Evolutionary conservation across 805 yeast species (phyloP).

Genomic region (Zygotorulaspora sp.): DNA sequence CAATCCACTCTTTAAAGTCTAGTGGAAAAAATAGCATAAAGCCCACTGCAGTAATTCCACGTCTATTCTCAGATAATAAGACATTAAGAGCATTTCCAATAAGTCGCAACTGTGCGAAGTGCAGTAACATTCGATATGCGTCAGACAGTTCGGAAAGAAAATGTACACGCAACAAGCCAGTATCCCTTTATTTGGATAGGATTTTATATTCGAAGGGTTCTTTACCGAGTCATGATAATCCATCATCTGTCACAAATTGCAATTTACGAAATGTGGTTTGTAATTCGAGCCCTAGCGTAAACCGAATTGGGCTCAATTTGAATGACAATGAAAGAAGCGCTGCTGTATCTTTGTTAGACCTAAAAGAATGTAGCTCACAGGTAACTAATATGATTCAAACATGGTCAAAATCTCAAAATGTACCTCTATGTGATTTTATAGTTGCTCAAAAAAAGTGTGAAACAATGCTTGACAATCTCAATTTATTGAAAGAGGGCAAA

Average conservation of each 20-base stretch:
- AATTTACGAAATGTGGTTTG: too few species aligned
- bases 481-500: conserved; percentile 10
- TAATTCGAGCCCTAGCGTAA: too few species aligned
- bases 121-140: too few species aligned
- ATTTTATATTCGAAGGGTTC: too few species aligned
- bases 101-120: too few species aligned
- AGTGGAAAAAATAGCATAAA: background rate
- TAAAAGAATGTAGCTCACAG: conserved; percentile 10
- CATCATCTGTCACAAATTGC: too few species aligned
- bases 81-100: conserved; percentile 3
- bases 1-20: background rate
- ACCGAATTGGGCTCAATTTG: too few species aligned
- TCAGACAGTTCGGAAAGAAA: too few species aligned
- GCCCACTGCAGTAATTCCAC: conserved; percentile 5
- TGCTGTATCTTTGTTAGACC: conserved; percentile 9
- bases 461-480: conserved; percentile 13
- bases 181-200: too few species aligned
- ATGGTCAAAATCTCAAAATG: conserved; percentile 8
- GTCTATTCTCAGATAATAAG: conserved; percentile 9
- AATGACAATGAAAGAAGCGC: conserved; percentile 11
- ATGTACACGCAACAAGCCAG: too few species aligned
- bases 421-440: conserved; percentile 14
- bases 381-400: conserved; percentile 9
- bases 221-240: too few species aligned
- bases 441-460: conserved; percentile 16